These are phyloP conservation scores for Colletotrichum echinochloae DNA, from an alignment of 2,329 filamentous ascomycete species.

Conservation along the genomic window DNA sequence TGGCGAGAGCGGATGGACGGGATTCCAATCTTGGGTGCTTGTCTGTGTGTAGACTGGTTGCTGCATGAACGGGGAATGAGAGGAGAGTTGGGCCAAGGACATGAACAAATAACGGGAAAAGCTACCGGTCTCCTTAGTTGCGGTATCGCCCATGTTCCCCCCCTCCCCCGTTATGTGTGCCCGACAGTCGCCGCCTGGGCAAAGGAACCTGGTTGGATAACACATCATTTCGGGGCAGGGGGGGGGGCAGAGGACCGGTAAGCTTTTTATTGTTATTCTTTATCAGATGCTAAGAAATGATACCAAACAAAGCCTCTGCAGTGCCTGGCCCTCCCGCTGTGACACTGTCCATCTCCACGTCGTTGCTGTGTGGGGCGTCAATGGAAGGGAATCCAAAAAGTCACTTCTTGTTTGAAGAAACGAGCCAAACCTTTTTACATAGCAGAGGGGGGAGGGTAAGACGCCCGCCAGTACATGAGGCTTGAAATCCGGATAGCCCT, in stretches of 20 bases:
- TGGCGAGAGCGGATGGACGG: neutral
- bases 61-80: neutral
- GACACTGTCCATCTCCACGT: neutral
- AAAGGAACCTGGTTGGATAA: neutral
- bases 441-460: no score
- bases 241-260: neutral
- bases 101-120: neutral
- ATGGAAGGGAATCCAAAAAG: no score
- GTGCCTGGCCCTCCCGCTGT: neutral
- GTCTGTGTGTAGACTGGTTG: neutral
- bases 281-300: neutral
- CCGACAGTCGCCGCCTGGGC: neutral
- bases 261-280: neutral
- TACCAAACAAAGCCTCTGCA: neutral
- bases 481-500: no score
- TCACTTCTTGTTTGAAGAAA: no score
- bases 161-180: neutral
- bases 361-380: neutral
- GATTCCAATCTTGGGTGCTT: slow-evolving; percentile 1
- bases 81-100: neutral
- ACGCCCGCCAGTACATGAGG: no score
- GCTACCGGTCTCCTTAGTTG: neutral
- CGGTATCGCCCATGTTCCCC: neutral
- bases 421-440: no score
- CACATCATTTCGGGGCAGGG: neutral